phyloP scores from a whole-genome alignment of 2,329 filamentous ascomycete species.

The Pezicula neosporulosa region DNA sequence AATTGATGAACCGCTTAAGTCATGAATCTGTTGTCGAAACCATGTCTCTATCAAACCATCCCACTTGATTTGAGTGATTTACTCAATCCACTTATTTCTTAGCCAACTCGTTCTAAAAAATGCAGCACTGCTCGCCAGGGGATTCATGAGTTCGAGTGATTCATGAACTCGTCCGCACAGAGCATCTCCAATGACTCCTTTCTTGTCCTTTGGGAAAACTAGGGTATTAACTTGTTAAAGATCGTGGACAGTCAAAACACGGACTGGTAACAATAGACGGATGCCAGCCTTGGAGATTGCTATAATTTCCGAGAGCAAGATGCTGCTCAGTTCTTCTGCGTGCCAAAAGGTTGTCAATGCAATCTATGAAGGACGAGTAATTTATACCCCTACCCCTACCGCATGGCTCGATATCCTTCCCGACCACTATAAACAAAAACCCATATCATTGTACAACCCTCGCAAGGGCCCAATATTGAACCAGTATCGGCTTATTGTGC shows the following conservation, averaged over 20 bases:
- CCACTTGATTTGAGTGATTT: too few relatives aligned
- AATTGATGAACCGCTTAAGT: too few relatives aligned
- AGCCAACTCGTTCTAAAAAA: too few relatives aligned
- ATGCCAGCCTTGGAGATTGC: conserved; percentile 79
- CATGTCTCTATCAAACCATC: too few relatives aligned
- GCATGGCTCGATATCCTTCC: conserved; percentile 81
- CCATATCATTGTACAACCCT: conserved; percentile 78
- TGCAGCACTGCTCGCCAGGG: too few relatives aligned
- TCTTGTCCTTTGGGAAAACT: too few relatives aligned
- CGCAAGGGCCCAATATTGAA: conserved; percentile 73
- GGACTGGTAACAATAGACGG: conserved; percentile 38
- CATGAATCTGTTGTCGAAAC: too few relatives aligned
- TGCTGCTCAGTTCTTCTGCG: conserved; percentile 72
- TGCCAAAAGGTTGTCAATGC: conserved; percentile 80
- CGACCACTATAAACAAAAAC: conserved; percentile 80
- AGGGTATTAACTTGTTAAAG: too few relatives aligned
- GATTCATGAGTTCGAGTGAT: too few relatives aligned
- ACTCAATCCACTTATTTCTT: too few relatives aligned
- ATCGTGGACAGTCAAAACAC: conserved; percentile 37
- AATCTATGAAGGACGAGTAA: conserved; percentile 76
- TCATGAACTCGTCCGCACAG: too few relatives aligned
- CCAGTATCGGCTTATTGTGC: conserved; percentile 81
- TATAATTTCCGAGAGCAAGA: conserved; percentile 78
- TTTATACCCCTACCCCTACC: conserved; percentile 81
- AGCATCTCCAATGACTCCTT: too few relatives aligned